These are phyloP conservation scores for Penicillium atrosanguineum DNA, from an alignment of 495 filamentous ascomycete species.

Conservation along the genomic window DNA sequence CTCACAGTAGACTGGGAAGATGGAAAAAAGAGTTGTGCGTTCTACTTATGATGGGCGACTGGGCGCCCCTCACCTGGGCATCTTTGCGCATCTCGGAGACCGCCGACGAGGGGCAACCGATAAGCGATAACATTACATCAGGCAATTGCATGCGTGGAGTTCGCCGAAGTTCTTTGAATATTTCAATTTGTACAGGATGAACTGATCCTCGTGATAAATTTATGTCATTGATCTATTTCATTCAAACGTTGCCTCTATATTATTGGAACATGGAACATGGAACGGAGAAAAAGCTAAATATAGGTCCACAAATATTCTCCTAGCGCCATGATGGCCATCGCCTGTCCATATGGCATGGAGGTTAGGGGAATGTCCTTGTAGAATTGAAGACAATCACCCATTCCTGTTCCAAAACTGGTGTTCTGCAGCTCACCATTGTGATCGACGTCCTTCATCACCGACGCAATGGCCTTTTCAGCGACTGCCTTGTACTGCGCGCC, in stretches of 20 bases:
- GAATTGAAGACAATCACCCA: constrained; percentile 64
- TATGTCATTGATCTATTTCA: constrained; percentile 5
- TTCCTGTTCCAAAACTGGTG: constrained; percentile 70
- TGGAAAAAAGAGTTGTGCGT: background rate
- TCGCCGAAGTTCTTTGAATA: background rate
- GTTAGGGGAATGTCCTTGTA: constrained; percentile 69
- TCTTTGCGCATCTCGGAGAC: background rate
- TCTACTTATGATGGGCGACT: background rate
- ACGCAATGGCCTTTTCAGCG: constrained; percentile 58
- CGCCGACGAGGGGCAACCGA: constrained; percentile 4
- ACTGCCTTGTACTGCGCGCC: constrained; percentile 43
- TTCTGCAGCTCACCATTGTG: constrained; percentile 62
- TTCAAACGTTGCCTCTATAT: background rate
- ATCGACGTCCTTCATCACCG: constrained; percentile 59
- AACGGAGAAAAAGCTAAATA: constrained; percentile 15
- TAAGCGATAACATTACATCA: background rate
- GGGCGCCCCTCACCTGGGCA: background rate
- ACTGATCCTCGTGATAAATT: background rate
- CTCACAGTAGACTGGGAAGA: background rate
- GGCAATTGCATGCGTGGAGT: background rate
- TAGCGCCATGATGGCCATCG: constrained; percentile 72
- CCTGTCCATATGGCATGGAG: constrained; percentile 75
- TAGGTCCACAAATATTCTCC: constrained; percentile 62
- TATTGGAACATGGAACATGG: background rate
- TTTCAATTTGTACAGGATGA: background rate